Evolutionary conservation across 208 protist species (phyloP).

Genomic region (Blastocrithidia nonstop): DNA sequence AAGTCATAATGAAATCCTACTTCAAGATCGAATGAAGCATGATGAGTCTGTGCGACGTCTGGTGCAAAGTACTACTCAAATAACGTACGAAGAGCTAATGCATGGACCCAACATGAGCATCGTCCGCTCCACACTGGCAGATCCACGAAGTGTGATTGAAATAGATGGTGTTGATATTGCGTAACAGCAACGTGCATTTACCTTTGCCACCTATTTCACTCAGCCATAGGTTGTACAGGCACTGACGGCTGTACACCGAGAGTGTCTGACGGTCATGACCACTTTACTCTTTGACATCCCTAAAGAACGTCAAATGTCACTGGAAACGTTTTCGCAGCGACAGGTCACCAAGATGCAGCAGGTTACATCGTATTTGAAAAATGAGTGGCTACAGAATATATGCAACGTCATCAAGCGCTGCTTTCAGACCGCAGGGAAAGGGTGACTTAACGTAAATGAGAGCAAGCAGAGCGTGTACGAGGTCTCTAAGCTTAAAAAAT

Average conservation of each 20-base stretch:
- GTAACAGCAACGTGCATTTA: slow-evolving; percentile 75
- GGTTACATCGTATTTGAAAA: slow-evolving; percentile 73
- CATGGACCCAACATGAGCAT: slow-evolving; percentile 65
- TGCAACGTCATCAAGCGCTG: slow-evolving; percentile 73
- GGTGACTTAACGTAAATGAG: slow-evolving; percentile 96
- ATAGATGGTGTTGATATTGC: slow-evolving; percentile 33
- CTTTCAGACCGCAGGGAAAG: slow-evolving; percentile 91
- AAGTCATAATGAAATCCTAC: slow-evolving; percentile 83
- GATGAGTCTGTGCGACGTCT: slow-evolving; percentile 68
- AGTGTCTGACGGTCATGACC: slow-evolving; percentile 84
- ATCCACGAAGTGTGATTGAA: slow-evolving; percentile 45
- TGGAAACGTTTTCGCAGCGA: slow-evolving; percentile 67
- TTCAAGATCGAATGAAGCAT: slow-evolving; percentile 69
- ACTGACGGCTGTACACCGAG: slow-evolving; percentile 70
- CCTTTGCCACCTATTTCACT: slow-evolving; percentile 89
- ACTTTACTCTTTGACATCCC: slow-evolving; percentile 81
- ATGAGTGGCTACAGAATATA: slow-evolving; percentile 81
- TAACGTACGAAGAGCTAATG: slow-evolving; percentile 74
- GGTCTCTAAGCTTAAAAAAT: slow-evolving; percentile 95
- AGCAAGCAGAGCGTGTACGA: slow-evolving; percentile 92
- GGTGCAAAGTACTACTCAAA: slow-evolving; percentile 60
- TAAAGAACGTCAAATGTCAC: slow-evolving; percentile 79
- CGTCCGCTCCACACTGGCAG: slow-evolving; percentile 36
- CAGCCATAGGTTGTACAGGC: slow-evolving; percentile 86
- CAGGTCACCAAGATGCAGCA: slow-evolving; percentile 66